Percentiles rank a stretch among this genome's conserved stretches.
Conservation (phyloP, 1,139 yeast species). For the Lodderomyces jiufengensis region DNA sequence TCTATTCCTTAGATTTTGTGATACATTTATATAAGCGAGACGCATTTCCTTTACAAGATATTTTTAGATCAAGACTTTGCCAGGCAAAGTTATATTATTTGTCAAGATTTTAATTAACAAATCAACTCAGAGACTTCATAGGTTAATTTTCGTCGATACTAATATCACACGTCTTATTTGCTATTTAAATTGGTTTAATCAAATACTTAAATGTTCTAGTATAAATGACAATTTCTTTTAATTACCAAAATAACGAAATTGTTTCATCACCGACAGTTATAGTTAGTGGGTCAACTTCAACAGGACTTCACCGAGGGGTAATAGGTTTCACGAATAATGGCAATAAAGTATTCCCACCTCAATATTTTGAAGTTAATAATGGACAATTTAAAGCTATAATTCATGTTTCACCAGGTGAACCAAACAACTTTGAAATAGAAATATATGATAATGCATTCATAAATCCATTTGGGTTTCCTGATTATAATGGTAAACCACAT, state of each 20-base stretch:
- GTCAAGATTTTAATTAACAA: too few relatives aligned
- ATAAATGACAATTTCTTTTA: slow-evolving; percentile 30
- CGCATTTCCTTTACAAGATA: too few relatives aligned
- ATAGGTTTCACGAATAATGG: slow-evolving; percentile 37
- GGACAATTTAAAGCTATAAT: slow-evolving; percentile 73
- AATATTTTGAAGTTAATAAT: slow-evolving; percentile 63
- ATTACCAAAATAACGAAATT: slow-evolving; percentile 34
- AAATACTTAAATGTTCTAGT: neutral
- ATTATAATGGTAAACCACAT: slow-evolving; percentile 17
- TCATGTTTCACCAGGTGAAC: slow-evolving; percentile 62
- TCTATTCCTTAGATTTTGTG: too few relatives aligned
- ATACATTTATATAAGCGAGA: too few relatives aligned
- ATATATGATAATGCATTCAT: slow-evolving; percentile 25
- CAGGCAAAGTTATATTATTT: too few relatives aligned
- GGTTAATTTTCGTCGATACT: too few relatives aligned
- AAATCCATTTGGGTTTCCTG: slow-evolving; percentile 28
- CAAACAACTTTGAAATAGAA: slow-evolving; percentile 40
- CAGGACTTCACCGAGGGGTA: slow-evolving; percentile 20
- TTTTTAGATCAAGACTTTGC: too few relatives aligned
- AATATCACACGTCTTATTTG: too few relatives aligned
- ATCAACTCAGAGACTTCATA: too few relatives aligned
- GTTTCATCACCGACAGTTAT: slow-evolving; percentile 43
- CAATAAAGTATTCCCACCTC: slow-evolving; percentile 60
- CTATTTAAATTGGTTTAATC: too few relatives aligned
- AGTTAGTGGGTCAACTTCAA: slow-evolving; percentile 29